Percentiles rank a stretch among this genome's conserved stretches.
Evolutionary conservation across 495 filamentous ascomycete genomes (phyloP).

Genomic region (Glarea lozoyensis): DNA sequence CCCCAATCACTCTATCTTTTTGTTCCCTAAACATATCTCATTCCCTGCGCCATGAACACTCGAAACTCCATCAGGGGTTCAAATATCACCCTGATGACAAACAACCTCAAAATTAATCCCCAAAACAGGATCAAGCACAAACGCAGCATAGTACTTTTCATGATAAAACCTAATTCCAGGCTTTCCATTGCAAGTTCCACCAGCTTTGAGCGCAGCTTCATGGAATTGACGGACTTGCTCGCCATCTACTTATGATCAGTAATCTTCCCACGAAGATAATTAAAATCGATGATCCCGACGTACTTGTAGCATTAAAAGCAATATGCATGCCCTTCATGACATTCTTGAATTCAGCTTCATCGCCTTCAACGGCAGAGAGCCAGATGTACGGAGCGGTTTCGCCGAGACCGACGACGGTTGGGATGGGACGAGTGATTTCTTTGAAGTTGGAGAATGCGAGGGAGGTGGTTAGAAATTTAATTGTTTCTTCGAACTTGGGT

Average conservation of each 20-base stretch:
- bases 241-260: neutral
- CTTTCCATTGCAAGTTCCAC: conserved; percentile 35
- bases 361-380: neutral
- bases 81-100: too few relatives aligned
- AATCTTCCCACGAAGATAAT: too few relatives aligned
- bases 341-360: neutral
- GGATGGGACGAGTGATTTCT: conserved; percentile 3
- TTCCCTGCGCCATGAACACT: too few relatives aligned
- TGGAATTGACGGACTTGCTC: conserved; percentile 25
- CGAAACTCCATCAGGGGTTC: too few relatives aligned
- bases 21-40: too few relatives aligned
- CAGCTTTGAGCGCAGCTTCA: conserved; percentile 31
- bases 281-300: neutral
- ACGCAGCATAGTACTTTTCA: conserved; percentile 40
- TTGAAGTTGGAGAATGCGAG: conserved; percentile 5
- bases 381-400: neutral
- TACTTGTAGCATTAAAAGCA: conserved; percentile 6
- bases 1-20: too few relatives aligned
- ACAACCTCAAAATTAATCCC: conserved; percentile 39
- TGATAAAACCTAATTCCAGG: conserved; percentile 37
- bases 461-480: conserved; percentile 6
- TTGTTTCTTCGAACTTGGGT: neutral
- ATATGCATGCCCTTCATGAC: neutral
- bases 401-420: conserved; percentile 3
- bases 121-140: conserved; percentile 35